Percentiles rank a stretch among this genome's conserved stretches.
Conservation (phyloP, 352 stramenopile species). For the Globisporangium cylindrosporum region DNA sequence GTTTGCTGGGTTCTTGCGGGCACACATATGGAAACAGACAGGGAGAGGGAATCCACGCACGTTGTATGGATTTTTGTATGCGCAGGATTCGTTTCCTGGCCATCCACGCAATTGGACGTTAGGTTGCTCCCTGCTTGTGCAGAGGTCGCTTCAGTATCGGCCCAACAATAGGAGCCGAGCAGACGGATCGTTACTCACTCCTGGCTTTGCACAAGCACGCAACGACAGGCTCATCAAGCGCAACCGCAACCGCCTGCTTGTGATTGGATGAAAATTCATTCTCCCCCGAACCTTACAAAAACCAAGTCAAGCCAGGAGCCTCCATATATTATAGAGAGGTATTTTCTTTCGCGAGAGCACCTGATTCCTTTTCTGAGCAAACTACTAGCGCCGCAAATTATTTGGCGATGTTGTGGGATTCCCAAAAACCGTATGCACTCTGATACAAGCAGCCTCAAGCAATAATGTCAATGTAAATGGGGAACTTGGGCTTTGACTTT, state of each 20-base stretch:
- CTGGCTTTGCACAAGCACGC: slow-evolving; percentile 4
- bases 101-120: slow-evolving; percentile 12
- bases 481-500: no score
- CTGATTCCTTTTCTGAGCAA: background rate
- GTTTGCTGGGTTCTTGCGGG: slow-evolving; percentile 6
- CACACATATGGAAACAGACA: background rate
- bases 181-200: slow-evolving; percentile 7
- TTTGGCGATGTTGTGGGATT: background rate
- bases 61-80: slow-evolving; percentile 14
- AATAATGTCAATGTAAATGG: background rate
- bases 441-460: background rate
- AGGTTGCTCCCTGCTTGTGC: background rate
- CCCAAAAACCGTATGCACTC: background rate
- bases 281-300: background rate
- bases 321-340: background rate
- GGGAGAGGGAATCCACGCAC: background rate
- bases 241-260: background rate
- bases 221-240: background rate
- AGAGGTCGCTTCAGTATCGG: background rate
- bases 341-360: background rate
- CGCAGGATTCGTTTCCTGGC: slow-evolving; percentile 3
- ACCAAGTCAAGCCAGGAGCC: background rate
- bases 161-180: background rate
- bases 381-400: background rate
- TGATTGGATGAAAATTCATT: background rate